Percentiles rank a stretch among this genome's conserved stretches.
Conservation (phyloP, 139 green algal genomes). For the Picochlorum sp. region DNA sequence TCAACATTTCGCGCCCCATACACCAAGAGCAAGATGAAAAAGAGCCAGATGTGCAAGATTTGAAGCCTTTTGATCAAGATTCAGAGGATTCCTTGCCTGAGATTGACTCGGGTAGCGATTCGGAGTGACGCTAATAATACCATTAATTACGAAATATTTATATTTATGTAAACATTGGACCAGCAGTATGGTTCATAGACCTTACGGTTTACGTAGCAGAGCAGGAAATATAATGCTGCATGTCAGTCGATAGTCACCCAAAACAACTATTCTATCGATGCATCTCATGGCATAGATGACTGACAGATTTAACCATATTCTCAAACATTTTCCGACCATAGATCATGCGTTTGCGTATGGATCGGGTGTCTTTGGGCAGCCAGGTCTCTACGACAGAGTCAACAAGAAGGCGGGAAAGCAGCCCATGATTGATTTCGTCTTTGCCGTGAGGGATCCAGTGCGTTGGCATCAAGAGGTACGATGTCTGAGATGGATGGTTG, state of each 20-base stretch:
- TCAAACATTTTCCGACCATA: slow-evolving; percentile 52
- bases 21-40: too few species aligned
- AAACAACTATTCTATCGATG: too few species aligned
- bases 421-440: slow-evolving; percentile 77
- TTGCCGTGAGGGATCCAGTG: slow-evolving; percentile 58
- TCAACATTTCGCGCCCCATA: too few species aligned
- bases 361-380: slow-evolving; percentile 74
- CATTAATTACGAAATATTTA: background rate
- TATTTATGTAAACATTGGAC: background rate
- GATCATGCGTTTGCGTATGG: slow-evolving; percentile 79
- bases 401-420: background rate
- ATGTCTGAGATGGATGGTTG: background rate
- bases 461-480: slow-evolving; percentile 61
- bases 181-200: too few species aligned
- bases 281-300: background rate
- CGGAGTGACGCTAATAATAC: background rate
- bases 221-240: too few species aligned
- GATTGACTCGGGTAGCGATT: slow-evolving; percentile 4
- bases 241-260: too few species aligned
- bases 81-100: background rate
- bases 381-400: slow-evolving; percentile 47
- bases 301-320: slow-evolving; percentile 13
- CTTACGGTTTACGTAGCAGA: too few species aligned
- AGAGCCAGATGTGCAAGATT: too few species aligned
- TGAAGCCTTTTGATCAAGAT: background rate